Conservation (phyloP, 352 stramenopile genomes). For the Phytophthora litchii region DNA sequence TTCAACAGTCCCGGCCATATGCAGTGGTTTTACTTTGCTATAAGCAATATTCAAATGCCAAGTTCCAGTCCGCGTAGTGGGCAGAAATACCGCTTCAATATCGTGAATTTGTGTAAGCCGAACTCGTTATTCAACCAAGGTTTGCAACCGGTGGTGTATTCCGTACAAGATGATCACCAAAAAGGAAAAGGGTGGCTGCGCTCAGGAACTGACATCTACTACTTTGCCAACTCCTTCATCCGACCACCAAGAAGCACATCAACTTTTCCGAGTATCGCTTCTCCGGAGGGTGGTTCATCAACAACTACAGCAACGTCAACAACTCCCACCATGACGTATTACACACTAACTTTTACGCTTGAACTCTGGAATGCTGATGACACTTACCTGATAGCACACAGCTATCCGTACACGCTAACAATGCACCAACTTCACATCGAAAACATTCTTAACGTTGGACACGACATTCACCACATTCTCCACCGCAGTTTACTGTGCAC, state of each 20-base stretch:
- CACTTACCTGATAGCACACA: conserved; percentile 91
- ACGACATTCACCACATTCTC: conserved; percentile 34
- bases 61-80: conserved; percentile 7
- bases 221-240: conserved; percentile 78
- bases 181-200: conserved; percentile 76
- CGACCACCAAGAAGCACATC: conserved; percentile 25
- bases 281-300: conserved; percentile 5
- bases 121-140: conserved; percentile 92
- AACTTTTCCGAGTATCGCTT: neutral
- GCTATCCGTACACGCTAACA: conserved; percentile 91
- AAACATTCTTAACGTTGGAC: conserved; percentile 27
- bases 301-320: neutral
- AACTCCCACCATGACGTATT: conserved; percentile 53
- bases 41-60: conserved; percentile 70
- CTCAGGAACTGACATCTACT: conserved; percentile 83
- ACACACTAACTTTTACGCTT: conserved; percentile 90
- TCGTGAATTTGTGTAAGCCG: conserved; percentile 93
- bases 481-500: conserved; percentile 58
- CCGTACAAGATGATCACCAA: conserved; percentile 57
- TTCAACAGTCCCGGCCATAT: conserved; percentile 83
- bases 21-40: conserved; percentile 96
- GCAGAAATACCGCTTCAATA: conserved; percentile 88
- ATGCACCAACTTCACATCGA: conserved; percentile 80
- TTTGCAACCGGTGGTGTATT: conserved; percentile 92
- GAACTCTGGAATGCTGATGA: conserved; percentile 78